Percentiles rank a stretch among this genome's conserved stretches.
Evolutionary conservation across 2,329 filamentous ascomycete species (phyloP).

Genomic region (Paecilomyces dactylethromorphus): DNA sequence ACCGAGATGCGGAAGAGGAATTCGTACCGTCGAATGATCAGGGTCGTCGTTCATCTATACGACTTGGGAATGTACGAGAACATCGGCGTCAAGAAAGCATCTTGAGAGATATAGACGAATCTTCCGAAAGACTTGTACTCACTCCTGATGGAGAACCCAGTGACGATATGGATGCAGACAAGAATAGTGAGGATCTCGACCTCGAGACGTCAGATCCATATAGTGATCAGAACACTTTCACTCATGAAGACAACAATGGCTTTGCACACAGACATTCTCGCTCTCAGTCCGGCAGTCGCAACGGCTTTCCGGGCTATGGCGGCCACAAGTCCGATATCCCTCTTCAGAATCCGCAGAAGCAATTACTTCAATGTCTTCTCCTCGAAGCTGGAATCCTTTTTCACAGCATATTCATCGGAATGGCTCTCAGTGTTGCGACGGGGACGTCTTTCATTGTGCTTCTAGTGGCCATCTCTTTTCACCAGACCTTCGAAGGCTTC

Average conservation of each 20-base stretch:
- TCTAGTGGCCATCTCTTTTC: conserved; percentile 72
- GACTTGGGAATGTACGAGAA: conserved; percentile 11
- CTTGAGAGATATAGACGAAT: background rate
- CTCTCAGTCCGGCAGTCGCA: conserved; percentile 1
- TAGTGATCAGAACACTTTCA: conserved; percentile 13
- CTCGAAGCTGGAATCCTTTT: conserved; percentile 80
- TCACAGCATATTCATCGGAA: conserved; percentile 79
- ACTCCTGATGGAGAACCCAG: conserved; percentile 11
- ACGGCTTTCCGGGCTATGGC: conserved; percentile 1
- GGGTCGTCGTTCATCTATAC: conserved; percentile 13
- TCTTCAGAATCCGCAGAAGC: conserved; percentile 54
- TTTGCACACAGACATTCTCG: background rate
- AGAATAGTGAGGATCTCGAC: conserved; percentile 54
- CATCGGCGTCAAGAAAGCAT: conserved; percentile 1
- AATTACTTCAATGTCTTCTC: conserved; percentile 70
- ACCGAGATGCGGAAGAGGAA: conserved; percentile 11
- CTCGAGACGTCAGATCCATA: conserved; percentile 47
- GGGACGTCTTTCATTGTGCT: conserved; percentile 75
- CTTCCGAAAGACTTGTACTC: conserved; percentile 5
- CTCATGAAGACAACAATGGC: conserved; percentile 1
- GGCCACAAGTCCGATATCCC: conserved; percentile 21
- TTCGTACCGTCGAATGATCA: conserved; percentile 18
- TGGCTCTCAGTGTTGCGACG: conserved; percentile 76
- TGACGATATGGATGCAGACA: conserved; percentile 29
- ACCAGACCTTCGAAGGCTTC: conserved; percentile 84